Base-by-base conservation (phyloP, 1,284 basidiomycete species). In the Pholiota adiposa region DNA sequence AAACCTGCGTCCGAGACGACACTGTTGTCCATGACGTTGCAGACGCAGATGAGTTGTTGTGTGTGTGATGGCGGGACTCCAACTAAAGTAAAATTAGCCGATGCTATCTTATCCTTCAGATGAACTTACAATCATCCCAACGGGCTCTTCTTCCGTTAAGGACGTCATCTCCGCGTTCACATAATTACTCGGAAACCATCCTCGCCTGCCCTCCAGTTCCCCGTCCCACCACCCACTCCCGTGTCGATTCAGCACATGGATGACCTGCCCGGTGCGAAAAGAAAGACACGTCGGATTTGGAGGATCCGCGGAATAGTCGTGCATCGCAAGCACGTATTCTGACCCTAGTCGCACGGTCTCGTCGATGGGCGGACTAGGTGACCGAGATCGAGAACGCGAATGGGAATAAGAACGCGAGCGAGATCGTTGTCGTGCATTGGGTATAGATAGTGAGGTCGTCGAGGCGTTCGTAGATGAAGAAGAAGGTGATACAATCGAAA, bases 101-200 rank as follows among this genome's bases (percentile, higher is more conserved):
- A 53, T 41, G 11, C 25, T 23, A 46, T 46, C 44, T 46, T 27
- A 46, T 5, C 54, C 50, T 51, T 54, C n/a, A 56, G 58, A 41
- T n/a, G 11, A 59, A 76, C 84, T 74, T 65, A 88, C 85, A 61
- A 74, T 73, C 60, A 67, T 70, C 58, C 75, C 57, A 64, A 79
- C 65, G 54, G 83, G 81, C 63, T 87, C 84, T 65, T 88, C 86
- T 34, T 83, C 80, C 29, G 83, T 80, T 54, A 77, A 65, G 19
- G 73, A 73, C 43, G 73, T 71, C 36, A 77, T 67, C 63, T 89
- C 86, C 23, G 81, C 76, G 65, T 86, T 87, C 59, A 92, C 90
- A 75, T 93, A 93, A 74, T 94, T 94, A 71, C 93, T 95, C n/a
- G 97, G 97, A 75, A 98, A 98, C 97, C 97, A 99, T n/a, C 97